Base-by-base conservation (phyloP, 2,329 filamentous ascomycete genomes). In the Neofusicoccum ribis region DNA sequence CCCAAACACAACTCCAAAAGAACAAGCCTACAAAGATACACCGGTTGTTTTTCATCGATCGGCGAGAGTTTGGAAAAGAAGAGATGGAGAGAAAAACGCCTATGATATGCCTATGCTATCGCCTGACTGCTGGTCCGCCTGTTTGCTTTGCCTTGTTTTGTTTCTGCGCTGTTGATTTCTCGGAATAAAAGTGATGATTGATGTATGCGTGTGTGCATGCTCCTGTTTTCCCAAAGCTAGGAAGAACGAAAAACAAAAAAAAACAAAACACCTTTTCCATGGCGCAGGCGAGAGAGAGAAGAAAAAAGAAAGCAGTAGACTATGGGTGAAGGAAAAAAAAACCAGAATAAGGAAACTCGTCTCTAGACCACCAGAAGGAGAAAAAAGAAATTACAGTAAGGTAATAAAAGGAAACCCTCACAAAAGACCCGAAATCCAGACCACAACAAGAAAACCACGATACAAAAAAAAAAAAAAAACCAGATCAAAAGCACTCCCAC, bases 401-500 rank as follows among this genome's bases (percentile, higher is more conserved):
- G 36, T 31, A 23, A 12, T 31, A 36, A 46, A 60, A 47, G 7
- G 34, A 59, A 59, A 23, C 11, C 36, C 17, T 23, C 23, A 50
- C 23, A 39, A 34, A 43, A 31, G 37, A 34, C 23, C 52, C 15
- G 20, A 14, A 44, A 34, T 23, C 23, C 23, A 23, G 23, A 43
- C 20, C 36, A 15, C 20, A 9, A 9, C 3, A 11, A 20, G 3
- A 17, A 20, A 43, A 36, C 12, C 15, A 46, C 20, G 9, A 44
- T 11, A 27, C 17, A 27, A 14, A 23, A 20, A 3, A 2, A 14
- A 20, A 11, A 15, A 27, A 14, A 23, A 20, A 3, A 17, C 20
- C 20, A 20, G 20, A 15, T 81, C 71, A 86, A 67, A 82, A 78
- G 72, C 89, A 91, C 67, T 86, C 82, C 92, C 92, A 96, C 81